Percentiles rank a stretch among this genome's conserved stretches.
phyloP scores from a whole-genome alignment of 495 filamentous ascomycete species.

The Trichocladium uniseriatum region DNA sequence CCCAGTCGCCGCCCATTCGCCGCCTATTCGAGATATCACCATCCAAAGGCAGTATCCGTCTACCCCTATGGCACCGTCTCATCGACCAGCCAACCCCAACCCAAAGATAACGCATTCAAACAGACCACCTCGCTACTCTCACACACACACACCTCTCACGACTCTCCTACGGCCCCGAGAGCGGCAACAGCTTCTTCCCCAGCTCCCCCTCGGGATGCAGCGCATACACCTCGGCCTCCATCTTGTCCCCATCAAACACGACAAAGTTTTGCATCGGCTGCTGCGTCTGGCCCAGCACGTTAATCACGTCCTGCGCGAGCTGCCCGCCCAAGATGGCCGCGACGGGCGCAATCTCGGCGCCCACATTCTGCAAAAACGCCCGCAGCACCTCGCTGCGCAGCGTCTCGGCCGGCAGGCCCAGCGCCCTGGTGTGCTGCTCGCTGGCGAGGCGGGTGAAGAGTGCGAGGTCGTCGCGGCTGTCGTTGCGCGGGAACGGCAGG shows the following conservation, averaged over 20 bases:
- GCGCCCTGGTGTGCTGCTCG: conserved; percentile 61
- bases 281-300: conserved; percentile 78
- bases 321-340: conserved; percentile 83
- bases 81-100: no score
- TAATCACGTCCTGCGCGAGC: conserved; percentile 93
- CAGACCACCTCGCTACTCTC: not conserved
- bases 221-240: conserved; percentile 67
- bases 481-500: conserved; percentile 8
- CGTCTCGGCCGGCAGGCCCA: conserved; percentile 68
- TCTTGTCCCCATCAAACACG: conserved; percentile 78
- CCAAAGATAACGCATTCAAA: no score
- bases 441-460: conserved; percentile 68
- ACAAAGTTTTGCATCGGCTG: conserved; percentile 94
- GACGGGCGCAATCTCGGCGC: conserved; percentile 74
- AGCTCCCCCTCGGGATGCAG: conserved; percentile 58
- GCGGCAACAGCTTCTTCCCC: conserved; percentile 25
- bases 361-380: conserved; percentile 71
- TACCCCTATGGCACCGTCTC: no score
- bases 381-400: conserved; percentile 72
- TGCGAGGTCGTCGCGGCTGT: conserved; percentile 48
- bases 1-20: no score
- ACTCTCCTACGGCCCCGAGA: not conserved
- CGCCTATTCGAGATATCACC: no score
- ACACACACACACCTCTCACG: not conserved
- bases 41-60: no score